Conservation (phyloP, 2,329 filamentous ascomycete genomes). For the Alternaria dauci region DNA sequence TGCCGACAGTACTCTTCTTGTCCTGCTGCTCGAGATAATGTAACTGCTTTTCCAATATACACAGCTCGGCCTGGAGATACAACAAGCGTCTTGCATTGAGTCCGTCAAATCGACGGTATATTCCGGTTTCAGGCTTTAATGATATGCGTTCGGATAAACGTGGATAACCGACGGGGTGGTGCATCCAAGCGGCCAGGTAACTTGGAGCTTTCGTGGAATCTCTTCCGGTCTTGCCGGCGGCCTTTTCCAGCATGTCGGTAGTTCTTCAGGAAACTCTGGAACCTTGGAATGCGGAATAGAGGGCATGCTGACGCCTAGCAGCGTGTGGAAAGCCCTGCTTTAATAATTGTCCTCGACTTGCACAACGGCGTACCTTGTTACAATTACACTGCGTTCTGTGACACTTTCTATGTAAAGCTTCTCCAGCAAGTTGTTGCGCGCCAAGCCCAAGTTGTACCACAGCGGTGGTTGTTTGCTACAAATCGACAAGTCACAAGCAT, state of each 20-base stretch:
- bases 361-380: too few species aligned
- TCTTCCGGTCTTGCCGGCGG: neutral
- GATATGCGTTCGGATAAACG: conserved; percentile 21
- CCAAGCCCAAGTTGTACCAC: too few species aligned
- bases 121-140: conserved; percentile 13
- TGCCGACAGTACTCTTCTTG: neutral
- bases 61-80: conserved; percentile 24
- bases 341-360: too few species aligned
- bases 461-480: too few species aligned
- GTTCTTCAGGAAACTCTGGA: neutral
- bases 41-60: neutral
- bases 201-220: neutral
- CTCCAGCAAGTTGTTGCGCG: too few species aligned
- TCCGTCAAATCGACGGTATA: conserved; percentile 24
- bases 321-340: too few species aligned
- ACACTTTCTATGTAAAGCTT: too few species aligned
- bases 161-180: conserved; percentile 19
- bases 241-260: neutral
- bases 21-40: neutral
- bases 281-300: too few species aligned
- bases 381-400: too few species aligned
- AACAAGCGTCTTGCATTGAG: conserved; percentile 25
- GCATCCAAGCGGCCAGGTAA: neutral
- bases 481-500: too few species aligned
- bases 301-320: too few species aligned